Percentiles rank a stretch among this genome's conserved stretches.
Evolutionary conservation across 2,329 filamentous ascomycete genomes (phyloP).

Genomic region (Botryotinia narcissicola): DNA sequence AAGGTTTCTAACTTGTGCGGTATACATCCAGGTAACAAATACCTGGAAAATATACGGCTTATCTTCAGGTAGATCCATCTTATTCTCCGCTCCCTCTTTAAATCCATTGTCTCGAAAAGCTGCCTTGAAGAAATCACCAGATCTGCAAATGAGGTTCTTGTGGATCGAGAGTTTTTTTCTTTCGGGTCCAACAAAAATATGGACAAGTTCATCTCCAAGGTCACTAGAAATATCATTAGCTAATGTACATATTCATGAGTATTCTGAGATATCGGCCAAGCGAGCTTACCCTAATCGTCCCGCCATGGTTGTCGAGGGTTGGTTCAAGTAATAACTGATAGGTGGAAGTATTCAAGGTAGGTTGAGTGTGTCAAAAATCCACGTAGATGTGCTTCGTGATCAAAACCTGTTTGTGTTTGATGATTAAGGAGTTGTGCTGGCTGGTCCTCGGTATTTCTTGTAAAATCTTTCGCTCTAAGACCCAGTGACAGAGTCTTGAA

Average conservation of each 20-base stretch:
- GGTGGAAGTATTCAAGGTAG: neutral
- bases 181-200: neutral
- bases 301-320: neutral
- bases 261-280: neutral
- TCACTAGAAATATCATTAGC: neutral
- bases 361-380: neutral
- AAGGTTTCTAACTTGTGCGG: neutral
- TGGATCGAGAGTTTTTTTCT: neutral
- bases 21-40: neutral
- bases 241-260: neutral
- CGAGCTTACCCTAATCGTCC: neutral
- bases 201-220: neutral
- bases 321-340: neutral
- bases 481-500: too few relatives aligned
- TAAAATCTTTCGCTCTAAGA: too few relatives aligned
- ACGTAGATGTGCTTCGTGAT: too few relatives aligned
- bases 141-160: neutral
- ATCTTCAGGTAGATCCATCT: neutral
- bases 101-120: neutral
- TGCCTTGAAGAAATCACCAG: neutral
- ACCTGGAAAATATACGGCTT: neutral
- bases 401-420: too few relatives aligned
- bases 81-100: neutral
- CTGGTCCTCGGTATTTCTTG: too few relatives aligned
- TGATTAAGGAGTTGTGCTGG: too few relatives aligned